Conservation (phyloP, 2,329 filamentous ascomycete genomes). For the Aspergillus caelatus region DNA sequence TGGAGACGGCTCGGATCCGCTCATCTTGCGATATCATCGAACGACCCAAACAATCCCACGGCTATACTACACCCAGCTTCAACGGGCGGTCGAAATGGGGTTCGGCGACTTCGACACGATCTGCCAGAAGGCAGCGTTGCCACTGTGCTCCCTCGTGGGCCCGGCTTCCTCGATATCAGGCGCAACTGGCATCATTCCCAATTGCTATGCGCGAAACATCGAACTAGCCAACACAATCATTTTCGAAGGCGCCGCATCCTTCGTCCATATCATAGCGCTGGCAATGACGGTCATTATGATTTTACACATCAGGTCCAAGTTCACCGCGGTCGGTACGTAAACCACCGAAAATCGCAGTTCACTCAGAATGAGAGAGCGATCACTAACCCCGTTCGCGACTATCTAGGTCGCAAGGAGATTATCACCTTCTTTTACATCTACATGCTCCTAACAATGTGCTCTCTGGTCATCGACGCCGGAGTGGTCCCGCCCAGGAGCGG, state of each 20-base stretch:
- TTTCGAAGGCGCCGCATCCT: constrained; percentile 87
- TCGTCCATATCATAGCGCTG: constrained; percentile 88
- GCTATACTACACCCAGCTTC: neutral
- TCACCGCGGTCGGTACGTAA: constrained; percentile 86
- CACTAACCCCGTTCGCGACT: constrained; percentile 13
- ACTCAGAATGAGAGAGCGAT: neutral
- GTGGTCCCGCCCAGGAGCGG: constrained; percentile 81
- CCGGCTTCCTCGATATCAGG: constrained; percentile 64
- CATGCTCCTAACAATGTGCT: constrained; percentile 84
- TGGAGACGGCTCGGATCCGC: constrained; percentile 33
- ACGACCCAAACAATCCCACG: constrained; percentile 41
- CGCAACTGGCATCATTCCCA: constrained; percentile 77
- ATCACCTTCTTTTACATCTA: constrained; percentile 97
- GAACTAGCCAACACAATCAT: constrained; percentile 98
- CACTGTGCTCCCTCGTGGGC: constrained; percentile 84
- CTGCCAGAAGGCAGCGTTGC: constrained; percentile 82
- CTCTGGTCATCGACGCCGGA: constrained; percentile 87
- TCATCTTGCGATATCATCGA: constrained; percentile 24
- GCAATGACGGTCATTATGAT: constrained; percentile 98
- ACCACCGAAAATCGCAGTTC: neutral
- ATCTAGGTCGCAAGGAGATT: constrained; percentile 66
- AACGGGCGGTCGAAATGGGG: constrained; percentile 53
- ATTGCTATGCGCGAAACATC: constrained; percentile 92
- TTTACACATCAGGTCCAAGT: constrained; percentile 93
- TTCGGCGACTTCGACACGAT: constrained; percentile 90